Evolutionary conservation across 768 basidiomycete genomes (phyloP), one percentile per base, ranked within the genome.

Genomic region (Termitomyces sp.): DNA sequence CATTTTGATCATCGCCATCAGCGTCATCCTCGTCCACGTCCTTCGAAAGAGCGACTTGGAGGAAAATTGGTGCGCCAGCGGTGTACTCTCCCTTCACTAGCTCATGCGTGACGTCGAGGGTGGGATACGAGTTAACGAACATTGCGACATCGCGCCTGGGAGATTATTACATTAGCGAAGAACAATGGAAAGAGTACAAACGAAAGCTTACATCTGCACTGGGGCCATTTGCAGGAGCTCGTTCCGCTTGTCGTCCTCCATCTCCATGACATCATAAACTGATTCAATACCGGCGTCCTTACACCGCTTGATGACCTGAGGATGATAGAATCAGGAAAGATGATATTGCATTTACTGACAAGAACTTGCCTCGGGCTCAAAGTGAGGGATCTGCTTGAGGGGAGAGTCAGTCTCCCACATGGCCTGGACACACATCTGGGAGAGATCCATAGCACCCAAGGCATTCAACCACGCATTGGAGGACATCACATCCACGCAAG

Each of bases 351-450:
- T 29, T 6, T 3, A 18, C 26, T 37, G 18, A 36, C 20, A 29
- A 28, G 20, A 37, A 65, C 79, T 54, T 65, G 95, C 92, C 54
- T 96, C 92, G 6, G 85, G 73, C 63, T 96, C 93, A 72, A 98
- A 99, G 72, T 97, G 94, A 10, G 97, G 97, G 44, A 99, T 88
- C 70, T 99, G 96, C 68, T 91, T 94, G 64, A 98, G 73, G 0
- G 95, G 94, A 37, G 92, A 94, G 71, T 99, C 97, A 10, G 86
- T 88, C 68, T 99, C 96, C 97, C 97, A 98, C 73, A 96, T 86
- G 0, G 90, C 94, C 70, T 98, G 97, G 5, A 98, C 92, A 71
- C 93, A 95, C 96, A 98, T 98, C 72, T 98, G 97, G 9, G 92
- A 92, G 48, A 98, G 73, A 72, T 99, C 96, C 97, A 98, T 98